Conservation (phyloP, 345 rosid genomes). For the Cochlearia excelsa region DNA sequence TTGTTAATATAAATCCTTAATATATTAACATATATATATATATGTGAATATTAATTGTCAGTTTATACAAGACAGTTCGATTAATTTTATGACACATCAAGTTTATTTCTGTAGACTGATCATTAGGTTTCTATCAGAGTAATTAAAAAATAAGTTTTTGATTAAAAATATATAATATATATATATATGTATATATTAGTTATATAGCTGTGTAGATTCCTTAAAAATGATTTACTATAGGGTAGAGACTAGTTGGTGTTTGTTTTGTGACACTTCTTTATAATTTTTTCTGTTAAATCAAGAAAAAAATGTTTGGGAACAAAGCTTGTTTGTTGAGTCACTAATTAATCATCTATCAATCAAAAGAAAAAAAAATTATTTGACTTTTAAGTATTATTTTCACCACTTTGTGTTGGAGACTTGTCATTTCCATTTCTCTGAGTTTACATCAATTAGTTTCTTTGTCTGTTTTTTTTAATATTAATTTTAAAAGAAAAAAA, state of each 20-base stretch:
- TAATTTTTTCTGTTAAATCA: neutral
- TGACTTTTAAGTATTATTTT: neutral
- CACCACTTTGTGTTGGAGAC: slow-evolving; percentile 21
- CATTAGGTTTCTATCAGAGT: neutral
- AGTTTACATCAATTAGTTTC: too few relatives aligned
- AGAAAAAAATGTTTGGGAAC: neutral
- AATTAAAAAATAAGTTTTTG: slow-evolving; percentile 11
- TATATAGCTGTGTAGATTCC: slow-evolving; percentile 24
- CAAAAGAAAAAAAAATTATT: slow-evolving; percentile 2
- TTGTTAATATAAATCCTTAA: slow-evolving; percentile 16
- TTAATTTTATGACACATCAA: slow-evolving; percentile 23
- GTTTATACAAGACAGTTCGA: slow-evolving; percentile 22
- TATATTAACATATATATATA: neutral
- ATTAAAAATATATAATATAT: neutral
- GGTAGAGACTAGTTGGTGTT: slow-evolving; percentile 19
- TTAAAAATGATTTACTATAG: slow-evolving; percentile 14
- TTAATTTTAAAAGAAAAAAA: too few relatives aligned
- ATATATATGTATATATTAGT: too few relatives aligned
- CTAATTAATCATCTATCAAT: slow-evolving; percentile 26
- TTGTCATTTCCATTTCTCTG: slow-evolving; percentile 29
- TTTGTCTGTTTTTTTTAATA: too few relatives aligned
- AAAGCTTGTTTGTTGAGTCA: slow-evolving; percentile 27
- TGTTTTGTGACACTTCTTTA: slow-evolving; percentile 30
- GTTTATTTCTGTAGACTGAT: slow-evolving; percentile 28
- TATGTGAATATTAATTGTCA: slow-evolving; percentile 19